Base-by-base conservation (phyloP, 176 grass and related monocot genomes). In the Carex cristatella region DNA sequence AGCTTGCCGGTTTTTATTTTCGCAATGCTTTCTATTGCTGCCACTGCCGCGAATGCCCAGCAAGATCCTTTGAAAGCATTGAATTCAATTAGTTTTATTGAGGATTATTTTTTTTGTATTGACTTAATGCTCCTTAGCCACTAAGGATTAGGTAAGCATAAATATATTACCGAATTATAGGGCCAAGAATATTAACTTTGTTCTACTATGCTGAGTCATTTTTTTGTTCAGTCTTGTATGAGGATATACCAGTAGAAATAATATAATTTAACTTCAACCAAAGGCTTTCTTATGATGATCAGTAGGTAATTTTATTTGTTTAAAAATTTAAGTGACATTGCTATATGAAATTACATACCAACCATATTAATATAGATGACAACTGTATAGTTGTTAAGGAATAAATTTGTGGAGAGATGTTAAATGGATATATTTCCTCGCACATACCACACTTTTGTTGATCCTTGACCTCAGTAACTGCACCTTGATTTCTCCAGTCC, bases 21-120 rank as follows among this genome's bases (percentile, higher is more conserved):
- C 9, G 83, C 86, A 4, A 85, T 63, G 37, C 89, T 69, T 65
- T 91, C 89, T 10, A 67, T 72, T 37, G 86, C 89, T 56, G 68
- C 89, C 55, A 88, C 86, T 19, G 89, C 83, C 15, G 86, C 11
- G 57, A 91, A 88, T 7, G 89, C 89, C 89, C 89, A 91, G 53
- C 89, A 91, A 51, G 68, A 81, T 53, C 89, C 89, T 91, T 59
- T 46, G 12, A 27, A 31, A 4, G 63, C 28, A 70, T 66, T 16
- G 12, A 53, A 35, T 82, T 67, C 40, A 78, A 32, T 69, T 54
- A 9, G 33, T 83, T 65, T 16, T 16, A 51, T 32, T 40, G 48
- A 65, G 18, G 57, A 62, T 31, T 49, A 44, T 81, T 23, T 4
- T 6, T 63, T 18, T n/a, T n/a, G n/a, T n/a, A n/a, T n/a, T n/a